Evolutionary conservation across 1,139 yeast species (phyloP), one percentile per base, ranked within the genome.

Genomic region (Taphrina confusa): DNA sequence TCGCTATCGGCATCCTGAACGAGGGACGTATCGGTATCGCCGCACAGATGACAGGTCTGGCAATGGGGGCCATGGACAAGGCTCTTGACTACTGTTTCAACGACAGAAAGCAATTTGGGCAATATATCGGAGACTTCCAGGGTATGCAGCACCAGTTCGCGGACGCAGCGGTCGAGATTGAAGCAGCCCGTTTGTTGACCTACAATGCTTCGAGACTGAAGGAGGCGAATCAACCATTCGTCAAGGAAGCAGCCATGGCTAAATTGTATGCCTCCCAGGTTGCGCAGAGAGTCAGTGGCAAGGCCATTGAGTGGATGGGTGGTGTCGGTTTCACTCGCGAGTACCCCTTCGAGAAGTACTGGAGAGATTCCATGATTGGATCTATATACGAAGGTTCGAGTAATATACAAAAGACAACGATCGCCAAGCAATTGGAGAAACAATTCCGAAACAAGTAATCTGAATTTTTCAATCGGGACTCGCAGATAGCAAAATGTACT

Each of bases 301-400:
- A 70, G 58, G 78, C 79, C 14, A 76, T 76, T 20, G 79, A 76
- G 65, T 76, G 79, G 76, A 75, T 76, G 78, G 79, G 79, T 22
- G 79, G 79, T 31, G 78, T 76, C 20, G 79, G 79, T 18, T 76
- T 75, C 69, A 76, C 79, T 27, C 70, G 79, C 40, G 79, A 76
- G 36, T 77, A 74, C 62, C 66, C 66, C 11, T 68, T 74, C 37
- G 79, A 76, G 68, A 76, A 76, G 71, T 76, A 73, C 66, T 76
- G 71, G 69, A 70, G 79, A 51, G 79, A 76, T 62, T 68, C 79
- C 30, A 76, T 76, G 75, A 76, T 76, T 62, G 79, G 79, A 31
- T 72, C 78, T 14, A 76, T 76, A 58, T 76, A 76, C 65, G 79
- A 76, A 65, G 79, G 79, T 25, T 76, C 79, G 18, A 69, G 76